Base-by-base conservation (phyloP, 2,329 filamentous ascomycete genomes). In the Colletotrichum agaves region DNA sequence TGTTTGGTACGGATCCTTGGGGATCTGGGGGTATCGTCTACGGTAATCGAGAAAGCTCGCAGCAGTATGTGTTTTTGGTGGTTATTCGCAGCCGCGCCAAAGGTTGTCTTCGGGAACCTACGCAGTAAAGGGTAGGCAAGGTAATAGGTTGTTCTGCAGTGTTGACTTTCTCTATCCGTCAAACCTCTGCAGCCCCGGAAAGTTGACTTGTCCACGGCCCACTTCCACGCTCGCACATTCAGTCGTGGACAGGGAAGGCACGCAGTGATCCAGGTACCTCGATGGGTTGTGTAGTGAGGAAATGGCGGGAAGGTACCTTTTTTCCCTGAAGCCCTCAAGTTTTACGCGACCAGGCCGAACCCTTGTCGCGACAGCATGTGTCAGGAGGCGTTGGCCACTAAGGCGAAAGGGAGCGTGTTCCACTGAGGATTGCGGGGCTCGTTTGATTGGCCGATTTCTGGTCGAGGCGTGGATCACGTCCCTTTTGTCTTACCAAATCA, bases 341-440 rank as follows among this genome's bases (percentile, higher is more conserved):
- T 53, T 71, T 62, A 70, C 69, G 67, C 67, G 67, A 67, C 43
- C 70, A 64, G 60, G 69, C 73, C 71, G 70, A 65, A 67, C 72
- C 74, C 76, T 70, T 76, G 75, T 78, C 74, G 75, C 75, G 74
- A 75, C 72, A 67, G 71, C 72, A 75, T 76, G 74, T 77, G 76
- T 77, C 74, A 75, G 70, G 72, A 74, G 73, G 68, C 46, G 62
- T 71, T 70, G 64, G 66, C 64, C 71, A 69, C 65, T 57, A 52
- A 56, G 49, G 67, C 41, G 47, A n/a, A 43, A 15, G 53, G 52
- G 44, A 53, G n/a, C 31, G 33, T 33, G 53, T 56, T 41, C 53
- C 47, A 44, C 57, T n/a, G 37, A 23, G 41, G 61, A 64, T 66
- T 61, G 27, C 46, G 49, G 61, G 63, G 35, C 63, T 21, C 31